Percentiles rank a stretch among this genome's conserved stretches.
phyloP scores from a whole-genome alignment of 768 basidiomycete genomes.

The Pulveroboletus sp. region DNA sequence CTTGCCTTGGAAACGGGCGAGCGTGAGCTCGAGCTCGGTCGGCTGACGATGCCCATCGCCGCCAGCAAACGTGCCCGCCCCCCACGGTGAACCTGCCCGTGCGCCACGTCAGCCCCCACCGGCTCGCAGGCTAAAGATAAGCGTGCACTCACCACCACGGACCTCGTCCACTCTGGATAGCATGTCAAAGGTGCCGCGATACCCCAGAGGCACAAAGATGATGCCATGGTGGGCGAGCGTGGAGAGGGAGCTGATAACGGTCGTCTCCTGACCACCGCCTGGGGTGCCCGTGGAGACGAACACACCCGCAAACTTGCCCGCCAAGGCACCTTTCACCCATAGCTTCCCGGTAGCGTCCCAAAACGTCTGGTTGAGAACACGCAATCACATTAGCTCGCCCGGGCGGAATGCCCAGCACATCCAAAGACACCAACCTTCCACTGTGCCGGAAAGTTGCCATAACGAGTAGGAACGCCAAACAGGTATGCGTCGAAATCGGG shows the following conservation, averaged over 20 bases:
- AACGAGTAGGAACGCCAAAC: constrained; percentile 43
- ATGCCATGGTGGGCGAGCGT: constrained; percentile 72
- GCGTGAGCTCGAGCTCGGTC: constrained; percentile 43
- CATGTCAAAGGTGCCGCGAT: constrained; percentile 43
- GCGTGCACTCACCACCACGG: constrained; percentile 46
- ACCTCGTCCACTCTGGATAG: constrained; percentile 42
- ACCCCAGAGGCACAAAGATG: constrained; percentile 68
- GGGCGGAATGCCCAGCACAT: background rate
- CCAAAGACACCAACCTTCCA: constrained; percentile 49
- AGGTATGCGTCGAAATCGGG: constrained; percentile 36
- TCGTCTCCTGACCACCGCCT: constrained; percentile 78
- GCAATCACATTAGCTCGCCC: no score
- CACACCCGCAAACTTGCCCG: constrained; percentile 71
- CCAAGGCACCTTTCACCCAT: constrained; percentile 55
- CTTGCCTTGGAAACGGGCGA: constrained; percentile 50
- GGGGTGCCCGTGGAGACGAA: constrained; percentile 68
- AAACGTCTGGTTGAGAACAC: constrained; percentile 42
- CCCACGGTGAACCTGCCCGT: constrained; percentile 63
- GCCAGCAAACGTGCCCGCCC: constrained; percentile 60
- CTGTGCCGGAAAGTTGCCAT: constrained; percentile 43
- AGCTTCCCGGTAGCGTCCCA: constrained; percentile 72
- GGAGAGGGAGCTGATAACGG: constrained; percentile 46
- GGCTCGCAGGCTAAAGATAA: no score
- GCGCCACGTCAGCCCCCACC: no score
- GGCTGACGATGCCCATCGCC: constrained; percentile 48